These are phyloP conservation scores for Umbelopsis ramanniana DNA, from an alignment of 192 early-diverging fungal genomes.

Conservation along the genomic window DNA sequence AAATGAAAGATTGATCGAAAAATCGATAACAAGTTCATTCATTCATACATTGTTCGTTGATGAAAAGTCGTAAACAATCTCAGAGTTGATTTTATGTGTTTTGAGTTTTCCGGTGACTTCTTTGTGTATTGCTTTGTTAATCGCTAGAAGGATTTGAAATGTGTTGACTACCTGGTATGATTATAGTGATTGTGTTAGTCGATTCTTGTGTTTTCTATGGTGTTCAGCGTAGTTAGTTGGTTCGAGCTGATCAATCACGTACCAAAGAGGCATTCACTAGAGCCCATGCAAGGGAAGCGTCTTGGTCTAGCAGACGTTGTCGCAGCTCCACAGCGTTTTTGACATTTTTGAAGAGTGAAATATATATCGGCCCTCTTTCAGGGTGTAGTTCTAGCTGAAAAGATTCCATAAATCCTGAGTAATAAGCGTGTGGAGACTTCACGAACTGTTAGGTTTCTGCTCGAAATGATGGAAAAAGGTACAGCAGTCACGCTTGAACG, in stretches of 20 bases:
- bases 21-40: neutral
- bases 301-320: conserved; percentile 40
- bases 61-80: conserved; percentile 63
- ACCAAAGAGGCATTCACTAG: conserved; percentile 48
- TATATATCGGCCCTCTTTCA: conserved; percentile 31
- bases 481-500: neutral
- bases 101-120: conserved; percentile 50
- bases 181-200: neutral
- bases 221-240: neutral
- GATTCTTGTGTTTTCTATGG: neutral
- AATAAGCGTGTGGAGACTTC: too few relatives aligned
- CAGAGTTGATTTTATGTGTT: conserved; percentile 59
- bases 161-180: conserved; percentile 51
- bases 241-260: neutral
- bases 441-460: neutral
- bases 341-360: conserved; percentile 40
- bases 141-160: conserved; percentile 56
- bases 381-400: conserved; percentile 43
- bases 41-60: conserved; percentile 55
- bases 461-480: neutral
- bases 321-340: conserved; percentile 43
- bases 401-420: conserved; percentile 40
- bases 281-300: conserved; percentile 36
- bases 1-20: neutral
- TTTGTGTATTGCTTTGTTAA: conserved; percentile 53